These are phyloP conservation scores for Daldinia bambusicola DNA, from an alignment of 495 filamentous ascomycete genomes.

Conservation along the genomic window DNA sequence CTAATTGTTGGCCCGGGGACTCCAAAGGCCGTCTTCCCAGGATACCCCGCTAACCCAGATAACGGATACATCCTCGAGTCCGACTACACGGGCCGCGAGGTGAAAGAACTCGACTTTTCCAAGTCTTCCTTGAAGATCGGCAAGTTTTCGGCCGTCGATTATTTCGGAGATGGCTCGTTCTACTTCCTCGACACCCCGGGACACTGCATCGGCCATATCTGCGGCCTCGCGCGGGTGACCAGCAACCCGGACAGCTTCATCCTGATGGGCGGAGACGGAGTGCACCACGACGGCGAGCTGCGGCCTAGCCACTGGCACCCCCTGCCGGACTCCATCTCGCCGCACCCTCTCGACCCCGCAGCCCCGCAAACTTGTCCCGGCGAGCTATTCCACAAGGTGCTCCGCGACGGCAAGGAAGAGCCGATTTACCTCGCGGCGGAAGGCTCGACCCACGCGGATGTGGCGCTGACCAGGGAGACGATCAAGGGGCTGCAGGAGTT, in stretches of 20 bases:
- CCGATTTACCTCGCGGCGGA: slow-evolving; percentile 52
- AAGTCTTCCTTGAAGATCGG: slow-evolving; percentile 54
- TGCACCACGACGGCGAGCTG: slow-evolving; percentile 64
- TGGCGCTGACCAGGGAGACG: slow-evolving; percentile 48
- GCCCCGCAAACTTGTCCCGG: slow-evolving; percentile 50
- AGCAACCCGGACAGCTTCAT: slow-evolving; percentile 60
- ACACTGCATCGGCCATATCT: slow-evolving; percentile 67
- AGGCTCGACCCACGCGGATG: slow-evolving; percentile 42
- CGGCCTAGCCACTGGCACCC: slow-evolving; percentile 62
- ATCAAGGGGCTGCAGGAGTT: slow-evolving; percentile 57
- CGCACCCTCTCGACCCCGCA: slow-evolving; percentile 48
- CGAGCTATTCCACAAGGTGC: slow-evolving; percentile 52
- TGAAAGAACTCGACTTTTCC: slow-evolving; percentile 60
- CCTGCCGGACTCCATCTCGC: slow-evolving; percentile 56
- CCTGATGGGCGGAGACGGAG: slow-evolving; percentile 65
- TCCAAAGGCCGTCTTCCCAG: slow-evolving; percentile 58
- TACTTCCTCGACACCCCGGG: slow-evolving; percentile 68
- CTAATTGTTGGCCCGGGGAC: slow-evolving; percentile 69
- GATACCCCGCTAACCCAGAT: slow-evolving; percentile 60
- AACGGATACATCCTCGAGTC: slow-evolving; percentile 56
- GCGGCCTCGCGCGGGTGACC: slow-evolving; percentile 64
- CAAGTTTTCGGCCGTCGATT: slow-evolving; percentile 65
- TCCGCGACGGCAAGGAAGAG: slow-evolving; percentile 39
- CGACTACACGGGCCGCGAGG: slow-evolving; percentile 54
- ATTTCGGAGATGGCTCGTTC: slow-evolving; percentile 69